Base-by-base conservation (phyloP, 2,329 filamentous ascomycete genomes). In the Eurotiales sp. region DNA sequence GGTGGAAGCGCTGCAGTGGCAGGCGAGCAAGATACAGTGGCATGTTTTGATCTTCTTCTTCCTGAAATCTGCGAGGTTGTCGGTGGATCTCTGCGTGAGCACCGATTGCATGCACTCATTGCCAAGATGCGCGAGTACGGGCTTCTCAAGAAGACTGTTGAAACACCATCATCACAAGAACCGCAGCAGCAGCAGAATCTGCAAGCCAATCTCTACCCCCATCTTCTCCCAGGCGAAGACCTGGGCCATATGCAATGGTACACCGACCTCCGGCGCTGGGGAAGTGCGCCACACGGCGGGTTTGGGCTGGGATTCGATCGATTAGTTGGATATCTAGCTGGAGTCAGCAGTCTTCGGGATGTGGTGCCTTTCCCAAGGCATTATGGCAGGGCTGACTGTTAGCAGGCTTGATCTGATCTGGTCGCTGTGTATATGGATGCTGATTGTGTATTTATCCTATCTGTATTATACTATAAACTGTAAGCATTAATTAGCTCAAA, bases 291-390 rank as follows among this genome's bases (percentile, higher is more conserved):
- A 30, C 91, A 96, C 62, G 91, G 91, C 37, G 91, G 91, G 1
- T 96, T 95, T 65, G 91, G 91, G 2, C 69, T 96, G 51, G 91
- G 91, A 8, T 95, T 95, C 65, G 91, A 96, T 75, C 82, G 91
- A 50, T 78, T 96, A 56, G 71, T 96, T 60, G 85, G 86, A 64
- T 96, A 95, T 72, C 76, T 96, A 50, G 82, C 86, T 27, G 90
- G 90, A 8, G 83, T 92, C 34, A 80, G 82, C 57, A 95, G 88
- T 60, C 82, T 96, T 62, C 82, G 90, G 64, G 91, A 96, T 68
- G 82, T 90, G 21, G 87, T 95, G 50, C 82, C 88, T 23, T 96
- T 96, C 65, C 91, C 91, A 43, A 82, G 91, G 60, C 91, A 72
- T 56, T 73, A 68, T 55, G 79, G 79, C 58, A 76, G 69, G 69